Evolutionary conservation across 208 protist species (phyloP).

Genomic region (Leptomonas pyrrhocoris): DNA sequence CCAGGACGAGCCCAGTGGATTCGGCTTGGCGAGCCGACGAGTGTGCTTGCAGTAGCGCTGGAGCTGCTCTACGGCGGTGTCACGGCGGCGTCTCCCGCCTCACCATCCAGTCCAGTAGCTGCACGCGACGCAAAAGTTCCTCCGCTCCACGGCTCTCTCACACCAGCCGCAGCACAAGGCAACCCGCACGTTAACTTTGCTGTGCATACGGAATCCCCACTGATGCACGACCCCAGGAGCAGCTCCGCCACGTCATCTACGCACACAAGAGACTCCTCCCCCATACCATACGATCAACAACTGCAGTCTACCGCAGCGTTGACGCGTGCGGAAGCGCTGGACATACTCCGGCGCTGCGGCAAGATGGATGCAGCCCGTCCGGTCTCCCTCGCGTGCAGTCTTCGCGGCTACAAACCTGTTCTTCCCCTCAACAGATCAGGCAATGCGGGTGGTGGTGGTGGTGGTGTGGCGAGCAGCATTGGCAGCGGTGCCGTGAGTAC

Average conservation of each 20-base stretch:
- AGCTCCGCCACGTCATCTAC: not conserved
- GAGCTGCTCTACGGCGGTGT: constrained; percentile 16
- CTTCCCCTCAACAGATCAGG: constrained; percentile 4
- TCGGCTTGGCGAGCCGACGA: constrained; percentile 59
- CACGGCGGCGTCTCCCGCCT: not conserved
- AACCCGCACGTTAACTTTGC: constrained; percentile 13
- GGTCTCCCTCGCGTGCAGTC: constrained; percentile 20
- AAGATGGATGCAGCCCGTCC: not conserved
- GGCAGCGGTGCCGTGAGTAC: not conserved
- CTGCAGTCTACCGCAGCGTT: not conserved
- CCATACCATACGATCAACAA: not conserved
- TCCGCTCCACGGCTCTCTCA: not conserved
- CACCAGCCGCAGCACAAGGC: not conserved
- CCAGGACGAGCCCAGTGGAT: constrained; percentile 32
- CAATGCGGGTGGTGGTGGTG: not conserved
- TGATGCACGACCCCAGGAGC: not conserved
- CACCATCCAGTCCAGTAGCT: not conserved
- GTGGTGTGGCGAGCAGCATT: not conserved
- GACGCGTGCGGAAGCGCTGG: constrained; percentile 21
- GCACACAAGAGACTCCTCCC: not conserved
- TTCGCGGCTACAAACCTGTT: constrained; percentile 24
- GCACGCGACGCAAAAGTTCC: constrained; percentile 1
- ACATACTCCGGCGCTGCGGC: constrained; percentile 17
- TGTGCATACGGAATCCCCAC: not conserved
- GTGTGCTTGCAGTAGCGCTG: constrained; percentile 47